These are phyloP conservation scores for Penicillium sp. DNA, from an alignment of 2,329 filamentous ascomycete genomes.

Conservation along the genomic window DNA sequence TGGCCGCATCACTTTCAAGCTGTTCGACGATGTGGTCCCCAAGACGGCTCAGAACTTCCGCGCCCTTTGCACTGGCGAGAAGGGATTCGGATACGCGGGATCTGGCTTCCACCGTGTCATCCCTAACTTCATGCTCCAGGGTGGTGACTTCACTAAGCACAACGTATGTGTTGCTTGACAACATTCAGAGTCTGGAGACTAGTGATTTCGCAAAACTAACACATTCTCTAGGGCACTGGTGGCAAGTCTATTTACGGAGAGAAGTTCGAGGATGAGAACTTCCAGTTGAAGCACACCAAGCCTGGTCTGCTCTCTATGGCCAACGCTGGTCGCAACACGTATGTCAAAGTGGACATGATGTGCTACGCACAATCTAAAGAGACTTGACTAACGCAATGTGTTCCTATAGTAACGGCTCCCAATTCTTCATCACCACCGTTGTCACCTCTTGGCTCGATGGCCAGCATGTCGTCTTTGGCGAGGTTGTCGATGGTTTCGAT, in stretches of 20 bases:
- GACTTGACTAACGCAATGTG: no score
- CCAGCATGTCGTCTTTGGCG: slow-evolving; percentile 52
- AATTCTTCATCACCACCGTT: slow-evolving; percentile 63
- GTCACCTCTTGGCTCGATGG: slow-evolving; percentile 57
- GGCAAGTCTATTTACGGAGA: background rate
- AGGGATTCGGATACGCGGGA: background rate
- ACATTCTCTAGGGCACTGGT: background rate
- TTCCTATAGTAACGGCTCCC: slow-evolving; percentile 55
- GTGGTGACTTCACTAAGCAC: slow-evolving; percentile 67
- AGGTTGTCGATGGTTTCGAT: background rate
- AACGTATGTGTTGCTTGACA: background rate
- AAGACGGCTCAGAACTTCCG: background rate
- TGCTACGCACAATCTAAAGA: no score
- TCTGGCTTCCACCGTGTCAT: background rate
- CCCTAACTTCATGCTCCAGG: slow-evolving; percentile 51
- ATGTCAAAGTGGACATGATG: background rate
- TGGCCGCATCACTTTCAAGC: background rate
- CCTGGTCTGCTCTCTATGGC: slow-evolving; percentile 85
- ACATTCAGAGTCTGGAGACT: background rate
- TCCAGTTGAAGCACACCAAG: slow-evolving; percentile 59
- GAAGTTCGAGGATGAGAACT: background rate
- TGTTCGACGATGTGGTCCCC: background rate
- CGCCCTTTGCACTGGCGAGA: background rate
- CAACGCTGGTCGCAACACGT: slow-evolving; percentile 84
- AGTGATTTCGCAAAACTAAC: background rate